Evolutionary conservation across 768 basidiomycete genomes (phyloP), one percentile per base, ranked within the genome.

Genomic region (Baorangia bicolor): DNA sequence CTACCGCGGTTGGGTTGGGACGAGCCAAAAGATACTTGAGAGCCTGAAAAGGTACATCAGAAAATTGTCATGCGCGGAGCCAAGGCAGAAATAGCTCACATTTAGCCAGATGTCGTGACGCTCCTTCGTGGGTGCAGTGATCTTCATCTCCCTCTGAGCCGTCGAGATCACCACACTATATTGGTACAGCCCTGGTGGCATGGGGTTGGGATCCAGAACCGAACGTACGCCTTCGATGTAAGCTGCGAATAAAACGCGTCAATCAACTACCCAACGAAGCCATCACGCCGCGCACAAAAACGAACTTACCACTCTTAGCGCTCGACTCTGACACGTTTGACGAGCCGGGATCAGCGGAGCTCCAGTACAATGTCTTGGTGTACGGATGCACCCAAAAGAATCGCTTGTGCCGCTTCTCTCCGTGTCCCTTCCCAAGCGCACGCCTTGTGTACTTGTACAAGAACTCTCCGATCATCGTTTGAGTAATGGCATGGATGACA

Each of bases 371-470:
- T 5, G 94, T 98, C 77, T 92, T 93, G 38, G 95, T 98, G 70
- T 98, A 99, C 20, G 97, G 97, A 73, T 98, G 96, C n/a, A 99
- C 87, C 97, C 97, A 99, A 81, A 98, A 97, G 85, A 94, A 99
- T 35, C 97, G 81, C 71, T 85, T 87, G 73, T 99, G 97, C 49
- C 95, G 78, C 69, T 84, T 87, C 70, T 93, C 89, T 21, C 92
- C 92, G 69, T 94, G 83, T 13, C 93, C 94, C 73, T 91, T 95
- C 23, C 94, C 93, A 65, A 98, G 84, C 18, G 90, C 75, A 54
- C 85, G 82, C 49, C 96, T 81, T 10, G 96, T 98, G 74, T 99
- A 98, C 78, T 98, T 98, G 82, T 91, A 92, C 76, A 99, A 73
- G 74, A 94, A 98, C 78, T 98, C 96, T 47, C 97, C 96, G 62